Evolutionary conservation across 352 stramenopile genomes (phyloP).

Genomic region (Phytophthora brassicae): DNA sequence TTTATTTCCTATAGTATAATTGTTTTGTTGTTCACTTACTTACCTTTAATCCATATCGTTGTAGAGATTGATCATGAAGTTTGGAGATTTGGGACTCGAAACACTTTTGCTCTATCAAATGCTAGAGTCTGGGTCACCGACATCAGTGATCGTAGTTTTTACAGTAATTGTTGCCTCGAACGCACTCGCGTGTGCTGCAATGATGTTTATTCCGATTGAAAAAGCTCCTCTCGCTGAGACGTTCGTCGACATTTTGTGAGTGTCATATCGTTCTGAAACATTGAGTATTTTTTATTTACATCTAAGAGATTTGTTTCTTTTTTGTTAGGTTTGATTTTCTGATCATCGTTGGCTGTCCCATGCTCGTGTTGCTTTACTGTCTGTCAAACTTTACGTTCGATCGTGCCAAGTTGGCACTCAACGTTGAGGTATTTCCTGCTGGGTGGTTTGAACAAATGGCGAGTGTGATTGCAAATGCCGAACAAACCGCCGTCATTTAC

Average conservation of each 20-base stretch:
- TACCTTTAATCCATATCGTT: too few relatives aligned
- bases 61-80: conserved; percentile 29
- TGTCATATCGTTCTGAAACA: too few relatives aligned
- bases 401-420: conserved; percentile 33
- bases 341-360: conserved; percentile 35
- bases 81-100: conserved; percentile 27
- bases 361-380: conserved; percentile 36
- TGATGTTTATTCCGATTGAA: conserved; percentile 24
- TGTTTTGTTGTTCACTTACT: too few relatives aligned
- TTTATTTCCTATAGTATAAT: too few relatives aligned
- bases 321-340: conserved; percentile 35
- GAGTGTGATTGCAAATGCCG: conserved; percentile 27
- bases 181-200: conserved; percentile 5
- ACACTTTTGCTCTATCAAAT: conserved; percentile 25
- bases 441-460: conserved; percentile 34
- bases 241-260: conserved; percentile 14
- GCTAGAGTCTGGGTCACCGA: conserved; percentile 21
- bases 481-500: conserved; percentile 30
- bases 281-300: background rate
- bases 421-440: conserved; percentile 32
- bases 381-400: conserved; percentile 37
- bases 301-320: background rate
- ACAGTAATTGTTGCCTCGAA: conserved; percentile 23
- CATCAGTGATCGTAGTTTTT: conserved; percentile 22
- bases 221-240: conserved; percentile 14